Evolutionary conservation across 140 eudicot genomes (phyloP).

Genomic region (Anethum foeniculum): DNA sequence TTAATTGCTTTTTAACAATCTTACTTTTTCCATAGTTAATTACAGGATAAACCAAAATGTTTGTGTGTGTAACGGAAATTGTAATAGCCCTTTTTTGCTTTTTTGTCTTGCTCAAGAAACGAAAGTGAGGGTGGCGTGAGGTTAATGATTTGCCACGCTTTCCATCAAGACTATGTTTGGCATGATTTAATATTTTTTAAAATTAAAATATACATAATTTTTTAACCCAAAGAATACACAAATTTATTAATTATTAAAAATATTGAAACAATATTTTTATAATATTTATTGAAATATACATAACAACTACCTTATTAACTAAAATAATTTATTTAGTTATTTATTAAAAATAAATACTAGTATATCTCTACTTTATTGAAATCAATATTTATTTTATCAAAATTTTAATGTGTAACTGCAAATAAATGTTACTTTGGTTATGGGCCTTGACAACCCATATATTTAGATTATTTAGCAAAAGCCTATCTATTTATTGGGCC

Average conservation of each 20-base stretch:
- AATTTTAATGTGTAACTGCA: too few species aligned
- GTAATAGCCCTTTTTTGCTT: background rate
- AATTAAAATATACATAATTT: too few species aligned
- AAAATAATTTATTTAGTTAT: too few species aligned
- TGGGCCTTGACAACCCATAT: background rate
- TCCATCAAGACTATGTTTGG: background rate
- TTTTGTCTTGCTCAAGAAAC: background rate
- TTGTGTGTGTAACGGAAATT: background rate
- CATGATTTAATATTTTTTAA: background rate
- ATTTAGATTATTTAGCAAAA: background rate
- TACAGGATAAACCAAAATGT: background rate
- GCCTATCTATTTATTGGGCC: background rate
- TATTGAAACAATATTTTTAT: too few species aligned
- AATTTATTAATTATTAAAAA: too few species aligned
- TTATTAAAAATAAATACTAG: too few species aligned
- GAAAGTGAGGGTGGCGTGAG: background rate
- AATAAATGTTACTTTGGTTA: too few species aligned
- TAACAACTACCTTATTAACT: too few species aligned
- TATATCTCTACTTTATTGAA: too few species aligned
- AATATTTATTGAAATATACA: too few species aligned
- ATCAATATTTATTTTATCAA: too few species aligned
- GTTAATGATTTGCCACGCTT: background rate
- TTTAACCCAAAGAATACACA: too few species aligned
- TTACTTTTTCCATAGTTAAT: background rate
- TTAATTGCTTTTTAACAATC: background rate